Base-by-base conservation (phyloP, 139 green algal species). In the Spirogloea muscicola region DNA sequence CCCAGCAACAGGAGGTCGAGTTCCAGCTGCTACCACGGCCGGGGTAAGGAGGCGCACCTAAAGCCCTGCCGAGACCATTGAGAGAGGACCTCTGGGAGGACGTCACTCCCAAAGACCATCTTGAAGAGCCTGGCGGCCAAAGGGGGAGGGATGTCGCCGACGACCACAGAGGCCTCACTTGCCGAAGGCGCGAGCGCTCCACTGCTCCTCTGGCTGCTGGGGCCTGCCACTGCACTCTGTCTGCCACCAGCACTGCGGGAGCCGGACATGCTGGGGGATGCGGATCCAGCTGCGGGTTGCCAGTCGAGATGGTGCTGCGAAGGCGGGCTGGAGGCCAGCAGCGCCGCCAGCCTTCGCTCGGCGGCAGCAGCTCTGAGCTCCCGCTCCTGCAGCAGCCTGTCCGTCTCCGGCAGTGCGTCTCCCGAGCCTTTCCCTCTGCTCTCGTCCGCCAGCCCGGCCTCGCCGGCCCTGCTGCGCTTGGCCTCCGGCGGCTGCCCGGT, bases 11-110 rank as follows among this genome's bases (percentile, higher is more conserved):
- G n/a, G n/a, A n/a, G n/a, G n/a, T n/a, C n/a, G n/a, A n/a, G n/a
- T n/a, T n/a, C n/a, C n/a, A n/a, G n/a, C n/a, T n/a, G n/a, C n/a
- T n/a, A n/a, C n/a, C n/a, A n/a, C n/a, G n/a, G n/a, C n/a, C n/a
- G n/a, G n/a, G n/a, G n/a, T n/a, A n/a, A n/a, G n/a, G n/a, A n/a
- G n/a, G n/a, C 29, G 27, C n/a, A 64, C 57, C 57, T 36, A 34
- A 64, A 64, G 1, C 57, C 57, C 57, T 64, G 57, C 25, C 57
- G 57, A 1, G 57, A 64, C 57, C 57, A 64, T 34, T 64, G 57
- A 10, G 57, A 64, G 57, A 64, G 57, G 29, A 34, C 41, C 2
- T 33, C 29, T 27, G 57, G 25, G n/a, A 34, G 57, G 3, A 34
- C 33, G 57, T 1, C 29, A 18, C 27, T 18, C 25, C 57, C 57